These are phyloP conservation scores for Bipolaris oryzae DNA, from an alignment of 2,329 filamentous ascomycete genomes.

Conservation along the genomic window DNA sequence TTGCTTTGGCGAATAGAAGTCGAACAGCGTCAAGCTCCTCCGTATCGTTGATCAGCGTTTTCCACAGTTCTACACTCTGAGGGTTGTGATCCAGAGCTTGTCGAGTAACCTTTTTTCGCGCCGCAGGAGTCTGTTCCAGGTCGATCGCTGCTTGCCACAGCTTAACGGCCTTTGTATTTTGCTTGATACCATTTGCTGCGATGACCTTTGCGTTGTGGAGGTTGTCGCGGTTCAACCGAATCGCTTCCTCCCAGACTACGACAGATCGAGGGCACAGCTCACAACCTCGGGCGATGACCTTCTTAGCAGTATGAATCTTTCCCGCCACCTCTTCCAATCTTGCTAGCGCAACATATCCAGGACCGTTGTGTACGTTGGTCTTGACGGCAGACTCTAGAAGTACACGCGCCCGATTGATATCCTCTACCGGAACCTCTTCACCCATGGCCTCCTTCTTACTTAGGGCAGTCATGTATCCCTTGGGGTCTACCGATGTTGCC, in stretches of 20 bases:
- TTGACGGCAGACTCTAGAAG: conserved; percentile 96
- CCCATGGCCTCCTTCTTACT: conserved; percentile 80
- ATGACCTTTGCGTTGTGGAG: conserved; percentile 94
- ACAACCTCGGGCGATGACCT: conserved; percentile 85
- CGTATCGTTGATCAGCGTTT: conserved; percentile 93
- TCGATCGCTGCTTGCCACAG: conserved; percentile 97
- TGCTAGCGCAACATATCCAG: conserved; percentile 94
- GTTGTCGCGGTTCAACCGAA: conserved; percentile 77
- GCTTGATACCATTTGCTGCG: conserved; percentile 88
- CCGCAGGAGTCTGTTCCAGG: conserved; percentile 78
- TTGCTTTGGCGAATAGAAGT: conserved; percentile 89
- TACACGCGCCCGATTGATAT: conserved; percentile 91
- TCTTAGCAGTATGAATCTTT: conserved; percentile 86
- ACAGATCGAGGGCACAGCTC: conserved; percentile 92
- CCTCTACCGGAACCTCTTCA: conserved; percentile 78
- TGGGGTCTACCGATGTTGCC: conserved; percentile 89
- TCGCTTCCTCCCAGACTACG: conserved; percentile 95
- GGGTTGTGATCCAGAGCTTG: conserved; percentile 92
- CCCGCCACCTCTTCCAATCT: conserved; percentile 91
- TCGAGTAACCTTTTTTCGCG: conserved; percentile 90
- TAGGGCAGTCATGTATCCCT: conserved; percentile 92
- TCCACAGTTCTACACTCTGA: conserved; percentile 96
- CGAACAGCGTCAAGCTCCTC: conserved; percentile 87
- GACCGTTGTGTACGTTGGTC: conserved; percentile 92
- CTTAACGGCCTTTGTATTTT: conserved; percentile 84